These are phyloP conservation scores for Achaetomium macrosporum DNA, from an alignment of 2,329 filamentous ascomycete genomes.

Conservation along the genomic window DNA sequence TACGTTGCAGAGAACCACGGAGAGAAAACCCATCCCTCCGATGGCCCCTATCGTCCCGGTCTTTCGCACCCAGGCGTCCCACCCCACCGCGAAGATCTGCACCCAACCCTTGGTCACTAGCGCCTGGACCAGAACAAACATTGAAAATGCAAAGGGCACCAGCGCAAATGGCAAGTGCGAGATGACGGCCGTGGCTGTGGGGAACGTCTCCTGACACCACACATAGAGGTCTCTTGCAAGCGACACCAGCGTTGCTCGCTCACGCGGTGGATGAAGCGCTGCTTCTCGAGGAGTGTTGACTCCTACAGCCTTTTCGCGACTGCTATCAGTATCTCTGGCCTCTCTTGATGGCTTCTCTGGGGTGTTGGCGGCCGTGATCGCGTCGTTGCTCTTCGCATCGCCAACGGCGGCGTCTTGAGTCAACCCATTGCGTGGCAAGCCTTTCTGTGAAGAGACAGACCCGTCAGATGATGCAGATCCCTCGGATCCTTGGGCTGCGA, in stretches of 20 bases:
- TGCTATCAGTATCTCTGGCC: conserved; percentile 1
- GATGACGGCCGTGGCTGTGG: conserved; percentile 60
- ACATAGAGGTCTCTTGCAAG: conserved; percentile 38
- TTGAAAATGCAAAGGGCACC: conserved; percentile 65
- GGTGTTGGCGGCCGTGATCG: not conserved
- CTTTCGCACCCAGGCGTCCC: conserved; percentile 65
- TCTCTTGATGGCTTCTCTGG: conserved; percentile 3
- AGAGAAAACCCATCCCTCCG: conserved; percentile 68
- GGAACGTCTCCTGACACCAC: conserved; percentile 67
- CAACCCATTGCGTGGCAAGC: not conserved
- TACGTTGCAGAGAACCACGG: conserved; percentile 66
- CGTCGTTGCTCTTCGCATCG: not conserved
- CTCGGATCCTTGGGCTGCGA: not conserved
- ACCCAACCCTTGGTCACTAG: conserved; percentile 72
- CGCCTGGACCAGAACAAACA: conserved; percentile 70
- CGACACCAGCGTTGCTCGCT: conserved; percentile 48
- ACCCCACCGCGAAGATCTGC: conserved; percentile 64
- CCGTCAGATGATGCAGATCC: not conserved
- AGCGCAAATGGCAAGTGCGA: conserved; percentile 61
- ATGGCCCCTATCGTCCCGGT: conserved; percentile 64
- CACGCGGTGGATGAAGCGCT: not conserved
- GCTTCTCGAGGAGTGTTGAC: not conserved
- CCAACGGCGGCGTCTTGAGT: not conserved
- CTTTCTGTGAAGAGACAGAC: not conserved
- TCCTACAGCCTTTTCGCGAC: conserved; percentile 10